Evolutionary conservation across 2,329 filamentous ascomycete genomes (phyloP), one percentile per base, ranked within the genome.

Genomic region (Coniochaeta prunicola): DNA sequence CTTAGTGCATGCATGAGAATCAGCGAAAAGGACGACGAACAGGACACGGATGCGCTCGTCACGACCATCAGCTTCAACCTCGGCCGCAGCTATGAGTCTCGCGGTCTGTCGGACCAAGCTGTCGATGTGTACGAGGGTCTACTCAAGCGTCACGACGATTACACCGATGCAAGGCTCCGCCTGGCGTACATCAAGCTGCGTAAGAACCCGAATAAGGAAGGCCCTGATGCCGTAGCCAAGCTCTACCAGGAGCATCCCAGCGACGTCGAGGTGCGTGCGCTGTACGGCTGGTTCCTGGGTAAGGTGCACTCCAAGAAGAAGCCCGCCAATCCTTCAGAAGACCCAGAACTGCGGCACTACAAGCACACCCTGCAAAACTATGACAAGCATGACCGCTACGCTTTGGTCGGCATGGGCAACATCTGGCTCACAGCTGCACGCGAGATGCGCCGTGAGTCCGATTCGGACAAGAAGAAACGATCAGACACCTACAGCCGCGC

Each of bases 321-420:
- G 59, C 86, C 87, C 3, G 77, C 84, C 57, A 93, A 94, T 68
- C 82, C 97, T 60, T 86, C 86, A 17, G 92, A 97, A 68, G 96
- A 99, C 69, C 86, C 87, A 34, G 94, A 99, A 72, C 88, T 96
- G 67, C 86, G 92, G 3, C 92, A 97, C 71, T 96, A 96, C 80
- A 99, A 97, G 76, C 92, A 97, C 72, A 97, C 93, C 0, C 78
- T 99, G 31, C 91, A 96, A 70, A 87, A 92, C 64, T 89, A 92
- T 70, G 93, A 99, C 77, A 99, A 97, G 80, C 94, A 99, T 70
- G 94, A 99, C 71, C 84, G 91, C n/a, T 99, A 99, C 71, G 91
- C 94, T 4, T 79, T 99, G 30, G 92, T 96, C 28, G 93, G 91
- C 15, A 97, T 99, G 93, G 94, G 94, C 45, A 99, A 99, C 70